phyloP scores from a whole-genome alignment of 106 monocot genomes.

The Dendrobium catenatum region DNA sequence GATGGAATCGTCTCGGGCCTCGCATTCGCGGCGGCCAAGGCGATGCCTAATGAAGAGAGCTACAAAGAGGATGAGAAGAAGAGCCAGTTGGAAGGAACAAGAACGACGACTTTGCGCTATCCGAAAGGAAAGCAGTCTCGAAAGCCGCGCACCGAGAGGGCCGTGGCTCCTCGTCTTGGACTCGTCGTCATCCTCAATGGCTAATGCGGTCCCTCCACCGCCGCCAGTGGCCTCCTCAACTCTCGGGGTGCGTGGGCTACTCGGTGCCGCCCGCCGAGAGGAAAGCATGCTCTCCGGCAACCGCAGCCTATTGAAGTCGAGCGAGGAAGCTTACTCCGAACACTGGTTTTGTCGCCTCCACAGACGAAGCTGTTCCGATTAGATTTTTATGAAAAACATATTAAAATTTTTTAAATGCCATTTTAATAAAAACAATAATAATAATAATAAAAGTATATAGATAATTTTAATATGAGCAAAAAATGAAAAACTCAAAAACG shows the following conservation, averaged over 20 bases:
- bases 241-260: conserved; percentile 10
- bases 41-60: conserved; percentile 15
- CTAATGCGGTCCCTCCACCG: conserved; percentile 9
- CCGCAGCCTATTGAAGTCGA: not conserved
- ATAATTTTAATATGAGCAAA: no score
- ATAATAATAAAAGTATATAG: no score
- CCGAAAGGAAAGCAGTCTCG: conserved; percentile 6
- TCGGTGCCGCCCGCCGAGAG: conserved; percentile 28
- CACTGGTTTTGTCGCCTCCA: not conserved
- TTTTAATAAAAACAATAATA: no score
- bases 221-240: conserved; percentile 9
- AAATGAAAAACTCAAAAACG: no score
- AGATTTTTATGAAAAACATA: no score
- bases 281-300: conserved; percentile 57
- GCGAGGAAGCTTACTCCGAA: not conserved
- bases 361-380: not conserved
- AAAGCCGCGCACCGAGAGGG: conserved; percentile 17
- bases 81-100: conserved; percentile 9
- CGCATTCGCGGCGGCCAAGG: conserved; percentile 33
- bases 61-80: conserved; percentile 18
- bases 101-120: conserved; percentile 6
- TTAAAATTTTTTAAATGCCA: no score
- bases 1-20: conserved; percentile 25
- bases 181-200: conserved; percentile 29
- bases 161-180: conserved; percentile 55